Percentiles rank a stretch among this genome's conserved stretches.
These are phyloP conservation scores for Leucosporidium yakuticum DNA, from an alignment of 768 basidiomycete genomes.

Conservation along the genomic window DNA sequence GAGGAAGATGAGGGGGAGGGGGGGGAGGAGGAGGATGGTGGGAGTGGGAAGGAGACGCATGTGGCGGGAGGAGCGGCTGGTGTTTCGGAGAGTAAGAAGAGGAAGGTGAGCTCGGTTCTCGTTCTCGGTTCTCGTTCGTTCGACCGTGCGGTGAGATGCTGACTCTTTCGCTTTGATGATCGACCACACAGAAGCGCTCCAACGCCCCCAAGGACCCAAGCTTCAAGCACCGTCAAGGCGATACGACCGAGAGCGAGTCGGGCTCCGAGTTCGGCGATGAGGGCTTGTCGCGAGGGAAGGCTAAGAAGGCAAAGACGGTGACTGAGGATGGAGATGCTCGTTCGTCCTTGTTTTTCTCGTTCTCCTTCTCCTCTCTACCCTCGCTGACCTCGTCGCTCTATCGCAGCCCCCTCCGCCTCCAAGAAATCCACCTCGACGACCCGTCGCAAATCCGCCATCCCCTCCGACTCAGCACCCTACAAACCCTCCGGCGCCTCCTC, in stretches of 20 bases:
- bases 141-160: no score
- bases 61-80: background rate
- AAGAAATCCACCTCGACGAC: no score
- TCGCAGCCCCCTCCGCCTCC: background rate
- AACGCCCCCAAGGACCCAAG: constrained; percentile 7
- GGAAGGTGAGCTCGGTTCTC: constrained; percentile 18
- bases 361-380: background rate
- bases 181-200: constrained; percentile 7
- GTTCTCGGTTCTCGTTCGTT: no score
- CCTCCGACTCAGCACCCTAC: no score
- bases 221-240: constrained; percentile 5
- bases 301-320: constrained; percentile 17
- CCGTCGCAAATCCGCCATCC: no score
- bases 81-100: constrained; percentile 22
- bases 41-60: background rate
- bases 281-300: background rate
- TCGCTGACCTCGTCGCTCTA: constrained; percentile 2
- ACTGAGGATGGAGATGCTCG: constrained; percentile 12
- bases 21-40: background rate
- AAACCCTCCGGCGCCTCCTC: no score
- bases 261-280: constrained; percentile 11
- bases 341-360: no score
- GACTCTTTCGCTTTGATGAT: background rate
- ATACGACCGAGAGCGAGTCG: constrained; percentile 16
- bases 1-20: background rate